phyloP scores from a whole-genome alignment of 805 yeast species.

The Teunomyces atbi region DNA sequence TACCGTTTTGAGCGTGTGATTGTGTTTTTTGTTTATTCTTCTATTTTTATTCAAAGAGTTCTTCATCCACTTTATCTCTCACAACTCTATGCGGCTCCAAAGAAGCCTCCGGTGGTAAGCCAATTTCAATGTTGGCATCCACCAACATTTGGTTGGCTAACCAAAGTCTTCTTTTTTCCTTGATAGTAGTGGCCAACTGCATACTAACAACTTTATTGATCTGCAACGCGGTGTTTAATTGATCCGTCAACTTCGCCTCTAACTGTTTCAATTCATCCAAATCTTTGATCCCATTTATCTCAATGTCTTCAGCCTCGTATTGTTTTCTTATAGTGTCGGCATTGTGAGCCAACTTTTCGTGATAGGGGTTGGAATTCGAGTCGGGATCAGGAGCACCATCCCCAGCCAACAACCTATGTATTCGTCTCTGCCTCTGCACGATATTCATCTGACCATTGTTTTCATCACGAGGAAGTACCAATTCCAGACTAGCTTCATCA shows the following conservation, averaged over 20 bases:
- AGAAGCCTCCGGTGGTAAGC: slow-evolving; percentile 26
- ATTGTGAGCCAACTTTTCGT: slow-evolving; percentile 8
- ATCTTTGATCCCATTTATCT: slow-evolving; percentile 11
- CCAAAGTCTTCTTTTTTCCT: slow-evolving; percentile 39
- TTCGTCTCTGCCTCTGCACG: slow-evolving; percentile 8
- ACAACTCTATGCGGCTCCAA: slow-evolving; percentile 13
- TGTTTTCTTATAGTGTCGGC: slow-evolving; percentile 5
- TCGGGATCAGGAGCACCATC: slow-evolving; percentile 7
- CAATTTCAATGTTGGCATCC: slow-evolving; percentile 41
- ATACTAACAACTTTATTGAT: slow-evolving; percentile 36
- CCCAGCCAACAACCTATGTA: slow-evolving; percentile 3
- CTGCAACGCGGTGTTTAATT: slow-evolving; percentile 36
- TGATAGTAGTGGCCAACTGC: slow-evolving; percentile 23
- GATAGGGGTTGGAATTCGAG: slow-evolving; percentile 3
- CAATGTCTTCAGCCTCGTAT: slow-evolving; percentile 7
- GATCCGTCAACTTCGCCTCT: slow-evolving; percentile 27
- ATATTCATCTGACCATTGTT: slow-evolving; percentile 5
- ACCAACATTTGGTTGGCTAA: slow-evolving; percentile 40
- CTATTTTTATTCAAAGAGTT: slow-evolving; percentile 9
- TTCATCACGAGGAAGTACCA: slow-evolving; percentile 7
- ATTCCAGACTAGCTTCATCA: slow-evolving; percentile 9
- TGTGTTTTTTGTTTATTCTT: not conserved
- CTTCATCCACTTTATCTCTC: slow-evolving; percentile 17
- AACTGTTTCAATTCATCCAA: slow-evolving; percentile 17
- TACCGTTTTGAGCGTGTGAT: not conserved